Evolutionary conservation across 257 asterid genomes (phyloP).

Genomic region (Rhazya stricta): DNA sequence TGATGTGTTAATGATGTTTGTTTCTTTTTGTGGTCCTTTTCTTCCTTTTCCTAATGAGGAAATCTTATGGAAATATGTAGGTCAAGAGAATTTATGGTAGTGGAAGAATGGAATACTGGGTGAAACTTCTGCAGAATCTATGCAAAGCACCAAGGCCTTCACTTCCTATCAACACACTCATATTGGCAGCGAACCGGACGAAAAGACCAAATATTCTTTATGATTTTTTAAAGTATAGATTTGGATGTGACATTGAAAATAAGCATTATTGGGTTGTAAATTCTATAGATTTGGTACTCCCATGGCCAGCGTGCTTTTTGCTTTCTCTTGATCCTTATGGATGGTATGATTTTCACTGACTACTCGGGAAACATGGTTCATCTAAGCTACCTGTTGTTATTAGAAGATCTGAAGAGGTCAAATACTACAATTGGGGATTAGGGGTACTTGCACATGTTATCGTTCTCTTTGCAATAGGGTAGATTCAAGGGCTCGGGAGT

Average conservation of each 20-base stretch:
- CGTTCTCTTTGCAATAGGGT: too few relatives aligned
- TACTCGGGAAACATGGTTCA: too few relatives aligned
- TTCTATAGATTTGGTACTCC: too few relatives aligned
- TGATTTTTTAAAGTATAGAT: slow-evolving; percentile 66
- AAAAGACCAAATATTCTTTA: slow-evolving; percentile 75
- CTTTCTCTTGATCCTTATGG: too few relatives aligned
- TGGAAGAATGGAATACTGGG: slow-evolving; percentile 68
- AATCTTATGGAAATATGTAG: slow-evolving; percentile 31
- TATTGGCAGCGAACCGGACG: slow-evolving; percentile 80
- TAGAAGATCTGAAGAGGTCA: too few relatives aligned
- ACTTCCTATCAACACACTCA: slow-evolving; percentile 41
- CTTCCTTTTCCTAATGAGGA: background rate
- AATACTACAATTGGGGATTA: too few relatives aligned
- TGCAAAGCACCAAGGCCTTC: slow-evolving; percentile 70
- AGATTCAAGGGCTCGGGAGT: too few relatives aligned
- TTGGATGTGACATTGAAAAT: slow-evolving; percentile 97
- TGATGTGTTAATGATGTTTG: too few relatives aligned
- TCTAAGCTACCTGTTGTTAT: too few relatives aligned
- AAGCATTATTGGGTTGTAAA: slow-evolving; percentile 94
- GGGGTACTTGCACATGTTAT: too few relatives aligned
- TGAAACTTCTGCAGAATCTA: slow-evolving; percentile 37
- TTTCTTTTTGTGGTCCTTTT: background rate
- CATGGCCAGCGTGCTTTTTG: too few relatives aligned
- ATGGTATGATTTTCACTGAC: too few relatives aligned
- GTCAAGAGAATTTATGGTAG: slow-evolving; percentile 52